phyloP scores from a whole-genome alignment of 1,139 yeast genomes.

The Hyphopichia pseudoburtonii region DNA sequence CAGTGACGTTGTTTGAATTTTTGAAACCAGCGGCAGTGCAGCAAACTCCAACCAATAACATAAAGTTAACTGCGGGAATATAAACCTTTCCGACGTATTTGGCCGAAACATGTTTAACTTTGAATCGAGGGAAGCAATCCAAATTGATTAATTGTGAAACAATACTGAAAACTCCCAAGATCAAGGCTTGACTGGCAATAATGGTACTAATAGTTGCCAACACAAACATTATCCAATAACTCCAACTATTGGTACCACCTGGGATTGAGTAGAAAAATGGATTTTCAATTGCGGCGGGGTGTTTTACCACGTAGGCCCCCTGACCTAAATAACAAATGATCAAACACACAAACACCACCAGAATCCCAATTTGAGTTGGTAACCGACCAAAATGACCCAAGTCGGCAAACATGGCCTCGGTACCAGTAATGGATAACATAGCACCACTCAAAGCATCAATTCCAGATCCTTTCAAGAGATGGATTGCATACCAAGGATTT shows the following conservation, averaged over 20 bases:
- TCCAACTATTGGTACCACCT: slow-evolving; percentile 42
- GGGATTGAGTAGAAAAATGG: slow-evolving; percentile 54
- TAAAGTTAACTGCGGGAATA: slow-evolving; percentile 49
- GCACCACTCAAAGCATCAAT: slow-evolving; percentile 50
- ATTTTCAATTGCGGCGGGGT: slow-evolving; percentile 41
- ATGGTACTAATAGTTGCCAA: slow-evolving; percentile 55
- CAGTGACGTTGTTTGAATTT: slow-evolving; percentile 50
- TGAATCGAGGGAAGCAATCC: slow-evolving; percentile 54
- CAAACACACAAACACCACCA: slow-evolving; percentile 51
- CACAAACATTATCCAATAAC: slow-evolving; percentile 54
- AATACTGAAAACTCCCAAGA: slow-evolving; percentile 55
- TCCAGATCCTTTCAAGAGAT: slow-evolving; percentile 37
- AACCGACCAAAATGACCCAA: slow-evolving; percentile 54
- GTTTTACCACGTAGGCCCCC: slow-evolving; percentile 46
- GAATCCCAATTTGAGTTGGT: slow-evolving; percentile 50
- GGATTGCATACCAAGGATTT: slow-evolving; percentile 52
- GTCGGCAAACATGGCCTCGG: slow-evolving; percentile 66
- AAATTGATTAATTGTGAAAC: slow-evolving; percentile 51
- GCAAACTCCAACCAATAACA: slow-evolving; percentile 50
- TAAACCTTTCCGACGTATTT: slow-evolving; percentile 48
- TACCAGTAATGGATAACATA: slow-evolving; percentile 58
- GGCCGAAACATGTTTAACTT: slow-evolving; percentile 44
- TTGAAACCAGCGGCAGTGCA: slow-evolving; percentile 53
- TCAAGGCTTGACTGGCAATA: slow-evolving; percentile 61
- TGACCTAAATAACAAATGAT: slow-evolving; percentile 57